Evolutionary conservation across 2,329 filamentous ascomycete genomes (phyloP), one percentile per base, ranked within the genome.

Genomic region (Aspergillus carbonarius): DNA sequence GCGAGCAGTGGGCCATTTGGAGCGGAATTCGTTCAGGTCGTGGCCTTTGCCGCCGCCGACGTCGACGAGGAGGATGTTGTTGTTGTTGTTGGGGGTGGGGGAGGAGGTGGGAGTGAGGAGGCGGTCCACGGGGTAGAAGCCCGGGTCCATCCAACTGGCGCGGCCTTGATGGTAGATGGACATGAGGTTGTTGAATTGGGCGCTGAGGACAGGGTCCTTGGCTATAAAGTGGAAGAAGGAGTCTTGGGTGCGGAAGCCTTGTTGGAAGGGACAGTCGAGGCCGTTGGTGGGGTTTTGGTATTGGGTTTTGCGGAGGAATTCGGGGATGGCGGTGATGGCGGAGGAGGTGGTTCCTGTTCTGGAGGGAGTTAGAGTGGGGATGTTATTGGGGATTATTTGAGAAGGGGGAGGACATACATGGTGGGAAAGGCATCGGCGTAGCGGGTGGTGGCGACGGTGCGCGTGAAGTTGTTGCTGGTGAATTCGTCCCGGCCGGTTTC

Each of bases 11-110:
- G 15, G 7, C 15, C 15, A 17, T 17, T 39, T 39, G 15, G 6
- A 1, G 15, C 17, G n/a, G 35, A 39, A 39, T 3, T n/a, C 35
- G n/a, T 39, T n/a, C 35, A 39, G 15, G 6, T 80, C 74, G 60
- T 80, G 75, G 5, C 79, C 78, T 0, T 71, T 52, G 20, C 72
- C 69, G 13, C 78, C 79, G 10, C 77, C 79, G 1, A 81, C 67
- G 61, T 82, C 79, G 1, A 81, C 77, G 18, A 75, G 59, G 1
- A 71, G 59, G 12, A 72, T 67, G 9, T 66, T 59, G 4, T 46
- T 20, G 3, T 32, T 30, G 4, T 46, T 20, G 3, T 32, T 30
- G 4, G 23, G 23, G 5, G 49, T 37, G 5, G 15, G 12, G 8
- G 44, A 42, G n/a, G 59, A 60, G 5, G 61, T 35, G 7, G 53